A percentile compares a stretch with the other conserved stretches of the same genome.
Evolutionary conservation across 1,139 yeast genomes (phyloP).

Genomic region (Geotrichum carabidarum): DNA sequence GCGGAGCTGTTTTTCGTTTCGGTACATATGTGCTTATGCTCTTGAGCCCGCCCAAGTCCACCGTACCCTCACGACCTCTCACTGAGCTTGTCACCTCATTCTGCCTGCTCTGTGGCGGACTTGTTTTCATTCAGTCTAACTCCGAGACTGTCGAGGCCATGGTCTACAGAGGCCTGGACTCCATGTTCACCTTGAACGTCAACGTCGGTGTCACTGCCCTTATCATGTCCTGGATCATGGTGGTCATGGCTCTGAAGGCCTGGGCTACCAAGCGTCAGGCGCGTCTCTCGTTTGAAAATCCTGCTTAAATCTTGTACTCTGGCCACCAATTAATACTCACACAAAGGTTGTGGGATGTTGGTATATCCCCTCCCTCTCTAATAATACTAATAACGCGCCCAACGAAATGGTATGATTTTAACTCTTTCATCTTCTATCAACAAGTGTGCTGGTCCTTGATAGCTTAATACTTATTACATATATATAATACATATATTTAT

Average conservation of each 20-base stretch:
- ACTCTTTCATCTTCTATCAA: background rate
- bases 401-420: background rate
- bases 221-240: conserved; percentile 88
- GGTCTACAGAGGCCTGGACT: conserved; percentile 78
- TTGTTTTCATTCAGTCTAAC: conserved; percentile 86
- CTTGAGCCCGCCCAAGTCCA: conserved; percentile 46
- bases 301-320: background rate
- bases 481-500: too few species aligned
- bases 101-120: conserved; percentile 79
- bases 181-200: conserved; percentile 86
- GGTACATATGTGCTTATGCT: conserved; percentile 58
- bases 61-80: conserved; percentile 62
- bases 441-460: too few species aligned
- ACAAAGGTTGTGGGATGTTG: background rate
- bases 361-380: too few species aligned
- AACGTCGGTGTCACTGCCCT: conserved; percentile 73
- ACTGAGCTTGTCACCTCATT: conserved; percentile 78
- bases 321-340: too few species aligned
- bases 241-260: conserved; percentile 53
- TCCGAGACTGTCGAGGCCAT: conserved; percentile 77
- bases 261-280: conserved; percentile 9
- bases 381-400: too few species aligned
- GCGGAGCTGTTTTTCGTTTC: conserved; percentile 72
- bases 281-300: background rate
- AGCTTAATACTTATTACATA: too few species aligned